Evolutionary conservation across 2,329 filamentous ascomycete species (phyloP), one percentile per base, ranked within the genome.

Genomic region (Alternaria infectoria): DNA sequence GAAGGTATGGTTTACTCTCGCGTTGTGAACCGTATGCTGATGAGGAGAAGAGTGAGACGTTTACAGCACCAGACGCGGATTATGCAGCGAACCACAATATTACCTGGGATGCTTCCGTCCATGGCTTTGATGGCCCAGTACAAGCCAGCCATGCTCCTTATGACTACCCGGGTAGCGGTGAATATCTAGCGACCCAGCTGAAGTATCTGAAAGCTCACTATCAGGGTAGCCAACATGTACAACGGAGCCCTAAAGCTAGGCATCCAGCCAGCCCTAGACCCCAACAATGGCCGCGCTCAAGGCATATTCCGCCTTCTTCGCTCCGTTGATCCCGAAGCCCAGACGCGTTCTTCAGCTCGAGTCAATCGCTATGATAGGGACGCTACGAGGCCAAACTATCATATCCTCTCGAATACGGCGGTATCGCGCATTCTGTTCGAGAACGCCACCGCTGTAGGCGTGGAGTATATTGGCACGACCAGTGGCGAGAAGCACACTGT

Each of bases 1-100:
- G 64, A 79, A 72, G 64, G 69, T 69, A 56, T 11, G 26, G 15
- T 5, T 15, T 23, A n/a, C 10, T 17, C 11, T 91, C 92, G 84
- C 92, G 87, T 72, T 76, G 80, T 30, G 11, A 40, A 26, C 17
- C 2, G 32, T 51, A 36, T 23, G 43, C 47, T 59, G 43, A 57
- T 4, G n/a, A 21, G 25, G 40, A 5, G 8, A 49, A 75, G 66
- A 71, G 66, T 55, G 74, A 74, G 51, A 70, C 46, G 8, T 76
- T 76, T 52, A 60, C 61, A 6, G 50, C 50, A 12, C 70, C 71
- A 9, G 60, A 70, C 45, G 46, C 63, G 2, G 17, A 30, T 3
- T 72, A 66, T 46, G 69, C 71, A 11, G 54, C 44, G 3, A 40
- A 58, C 17, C 59, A 62, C 19, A 71, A 72, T 54, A 73, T 77